Base-by-base conservation (phyloP, 148 eudicot genomes). In the Heliosperma pusillum region DNA sequence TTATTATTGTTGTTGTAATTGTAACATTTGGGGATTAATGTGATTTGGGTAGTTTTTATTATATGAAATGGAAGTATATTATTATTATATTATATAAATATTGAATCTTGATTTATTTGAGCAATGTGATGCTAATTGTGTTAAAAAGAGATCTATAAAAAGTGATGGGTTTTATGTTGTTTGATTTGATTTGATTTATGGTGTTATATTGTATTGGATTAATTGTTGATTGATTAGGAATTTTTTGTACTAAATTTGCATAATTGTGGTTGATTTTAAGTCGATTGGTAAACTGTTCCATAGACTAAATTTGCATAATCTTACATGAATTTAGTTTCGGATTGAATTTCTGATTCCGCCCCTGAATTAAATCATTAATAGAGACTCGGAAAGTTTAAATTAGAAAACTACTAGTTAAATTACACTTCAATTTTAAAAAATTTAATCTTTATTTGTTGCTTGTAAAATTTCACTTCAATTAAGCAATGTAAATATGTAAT, bases 11-110 rank as follows among this genome's bases (percentile, higher is more conserved):
- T 10, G 10, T 20, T 42, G 71, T 19, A 67, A 67, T 67, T 67
- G 71, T 67, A 67, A 67, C 71, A 67, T 67, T 67, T 67, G 52
- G 44, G 62, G 70, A 29, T 57, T 25, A 61, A 52, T 65, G 21
- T 27, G 77, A 30, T 24, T 56, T 64, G 10, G 69, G 40, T 13
- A 44, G 42, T 44, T 40, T 40, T 22, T 12, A 59, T 42, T 7
- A 72, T 36, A 25, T 68, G 29, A 25, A 47, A 44, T 25, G 53
- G 53, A 25, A 69, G 12, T 70, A 70, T 55, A 42, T 61, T 74
- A 47, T 73, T 42, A 63, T 26, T 11, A 63, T 61, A 61, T 61
- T 61, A 45, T 62, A 61, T 74, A 62, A 22, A 63, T 72, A 19
- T 29, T 58, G 24, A 66, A 17, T 66, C 7, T 66, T 66, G 70